Evolutionary conservation across 208 protist species (phyloP).

Genomic region (Crithidia fasciculata): DNA sequence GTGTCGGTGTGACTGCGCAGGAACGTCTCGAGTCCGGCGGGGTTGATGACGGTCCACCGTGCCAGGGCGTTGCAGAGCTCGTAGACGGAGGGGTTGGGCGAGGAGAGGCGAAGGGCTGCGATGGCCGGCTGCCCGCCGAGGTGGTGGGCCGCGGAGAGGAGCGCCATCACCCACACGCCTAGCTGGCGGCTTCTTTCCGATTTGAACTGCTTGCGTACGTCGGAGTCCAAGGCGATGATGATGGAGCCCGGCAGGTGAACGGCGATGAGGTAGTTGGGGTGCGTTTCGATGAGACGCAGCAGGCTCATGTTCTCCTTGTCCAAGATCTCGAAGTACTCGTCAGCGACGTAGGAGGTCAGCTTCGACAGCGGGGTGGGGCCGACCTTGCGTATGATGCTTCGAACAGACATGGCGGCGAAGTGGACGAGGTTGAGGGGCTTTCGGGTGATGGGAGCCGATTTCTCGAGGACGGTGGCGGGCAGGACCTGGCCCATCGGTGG

Average conservation of each 20-base stretch:
- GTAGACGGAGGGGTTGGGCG: slow-evolving; percentile 6
- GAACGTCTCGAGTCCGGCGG: slow-evolving; percentile 1
- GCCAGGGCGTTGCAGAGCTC: slow-evolving; percentile 19
- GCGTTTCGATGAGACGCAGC: slow-evolving; percentile 19
- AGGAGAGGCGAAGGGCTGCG: slow-evolving; percentile 18
- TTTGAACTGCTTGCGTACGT: slow-evolving; percentile 27
- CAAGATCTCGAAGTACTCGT: slow-evolving; percentile 63
- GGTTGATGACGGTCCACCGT: slow-evolving; percentile 1
- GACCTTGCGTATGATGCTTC: slow-evolving; percentile 13
- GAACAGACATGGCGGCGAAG: slow-evolving; percentile 1
- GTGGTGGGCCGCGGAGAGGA: slow-evolving; percentile 46
- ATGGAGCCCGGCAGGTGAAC: slow-evolving; percentile 47
- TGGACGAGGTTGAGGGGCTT: neutral
- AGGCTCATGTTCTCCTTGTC: slow-evolving; percentile 39
- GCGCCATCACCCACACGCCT: slow-evolving; percentile 36
- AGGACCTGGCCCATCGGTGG: too few species aligned
- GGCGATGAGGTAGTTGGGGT: slow-evolving; percentile 24
- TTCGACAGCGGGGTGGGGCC: slow-evolving; percentile 74
- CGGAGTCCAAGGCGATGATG: slow-evolving; percentile 29
- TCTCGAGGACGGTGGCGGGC: too few species aligned
- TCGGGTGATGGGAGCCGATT: too few species aligned
- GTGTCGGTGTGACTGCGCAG: neutral
- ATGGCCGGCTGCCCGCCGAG: slow-evolving; percentile 22
- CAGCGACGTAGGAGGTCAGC: slow-evolving; percentile 52
- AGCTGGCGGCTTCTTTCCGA: slow-evolving; percentile 26